Evolutionary conservation across 768 basidiomycete species (phyloP), one percentile per base, ranked within the genome.

Genomic region (Termitomyces eurrhizus): DNA sequence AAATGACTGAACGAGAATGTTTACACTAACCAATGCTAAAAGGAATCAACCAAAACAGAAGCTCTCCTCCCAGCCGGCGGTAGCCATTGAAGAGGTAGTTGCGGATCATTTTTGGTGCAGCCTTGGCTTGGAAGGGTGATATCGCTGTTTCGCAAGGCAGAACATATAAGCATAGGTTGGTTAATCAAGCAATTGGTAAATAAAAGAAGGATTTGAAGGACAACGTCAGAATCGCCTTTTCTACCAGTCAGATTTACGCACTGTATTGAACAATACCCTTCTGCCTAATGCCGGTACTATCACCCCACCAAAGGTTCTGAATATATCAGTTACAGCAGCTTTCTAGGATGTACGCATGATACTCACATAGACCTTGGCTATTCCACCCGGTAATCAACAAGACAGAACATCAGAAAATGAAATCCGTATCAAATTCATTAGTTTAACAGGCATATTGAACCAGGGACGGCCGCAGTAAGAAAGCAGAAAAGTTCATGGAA

Each of bases 241-340:
- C 12, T 39, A 50, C 6, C 32, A 29, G 49, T 41, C 52, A 48
- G 44, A 9, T 18, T n/a, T 11, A 84, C 92, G 77, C 69, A 96
- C 95, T 82, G 81, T 96, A 97, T 69, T 80, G 76, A 54, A 83
- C 77, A 60, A 95, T 80, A 56, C 94, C 93, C 75, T 83, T 92
- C 71, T 85, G 87, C 66, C 80, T 80, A 48, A 81, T 77, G 62
- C 83, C 82, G 65, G 80, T 78, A 62, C 75, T 76, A 75, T 90
- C 87, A 77, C 93, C 94, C 93, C 94, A 97, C 94, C 94, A 97
- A 55, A 87, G 78, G 74, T 81, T 89, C 92, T 95, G 70, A 53
- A 42, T 39, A 39, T 35, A n/a, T 56, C 59, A 60, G 35, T 55
- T 36, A 39, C 26, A 45, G 29, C 36, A 49, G 16, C 7, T 35